Evolutionary conservation across 345 rosid species (phyloP).

Genomic region (Isatis tinctoria): DNA sequence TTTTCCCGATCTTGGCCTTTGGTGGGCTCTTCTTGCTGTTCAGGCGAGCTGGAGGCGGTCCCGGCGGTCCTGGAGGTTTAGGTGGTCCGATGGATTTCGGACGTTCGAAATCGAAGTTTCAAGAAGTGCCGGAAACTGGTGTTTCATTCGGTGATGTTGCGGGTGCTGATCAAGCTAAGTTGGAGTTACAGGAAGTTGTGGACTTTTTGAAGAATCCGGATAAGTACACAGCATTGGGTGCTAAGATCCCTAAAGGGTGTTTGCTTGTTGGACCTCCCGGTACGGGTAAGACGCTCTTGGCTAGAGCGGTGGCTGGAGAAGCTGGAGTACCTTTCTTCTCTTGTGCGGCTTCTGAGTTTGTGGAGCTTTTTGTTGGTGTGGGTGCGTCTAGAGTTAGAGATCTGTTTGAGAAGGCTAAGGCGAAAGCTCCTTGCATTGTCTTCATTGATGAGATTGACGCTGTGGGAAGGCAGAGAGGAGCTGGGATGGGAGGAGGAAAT

Average conservation of each 20-base stretch:
- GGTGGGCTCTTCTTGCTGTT: conserved; percentile 65
- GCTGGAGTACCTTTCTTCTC: conserved; percentile 88
- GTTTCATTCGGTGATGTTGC: conserved; percentile 75
- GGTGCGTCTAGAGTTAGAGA: conserved; percentile 90
- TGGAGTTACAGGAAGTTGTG: conserved; percentile 76
- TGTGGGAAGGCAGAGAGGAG: conserved; percentile 94
- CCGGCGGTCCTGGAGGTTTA: conserved; percentile 78
- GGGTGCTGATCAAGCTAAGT: conserved; percentile 78
- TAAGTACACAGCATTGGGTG: conserved; percentile 80
- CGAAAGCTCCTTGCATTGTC: conserved; percentile 79
- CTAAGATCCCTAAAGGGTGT: conserved; percentile 85
- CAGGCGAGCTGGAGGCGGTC: conserved; percentile 56
- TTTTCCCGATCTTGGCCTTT: conserved; percentile 62
- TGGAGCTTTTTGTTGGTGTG: conserved; percentile 82
- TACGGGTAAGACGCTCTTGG: conserved; percentile 79
- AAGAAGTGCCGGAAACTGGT: conserved; percentile 84
- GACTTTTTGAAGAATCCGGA: conserved; percentile 83
- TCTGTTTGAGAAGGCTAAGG: conserved; percentile 78
- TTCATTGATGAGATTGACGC: conserved; percentile 93
- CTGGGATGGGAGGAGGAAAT: conserved; percentile 91
- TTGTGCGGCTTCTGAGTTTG: conserved; percentile 75
- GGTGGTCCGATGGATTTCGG: conserved; percentile 92
- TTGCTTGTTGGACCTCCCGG: conserved; percentile 78
- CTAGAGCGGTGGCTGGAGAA: conserved; percentile 87
- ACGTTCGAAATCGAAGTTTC: conserved; percentile 71